phyloP scores from a whole-genome alignment of 2,329 filamentous ascomycete genomes.

The Corinectria fuckeliana region DNA sequence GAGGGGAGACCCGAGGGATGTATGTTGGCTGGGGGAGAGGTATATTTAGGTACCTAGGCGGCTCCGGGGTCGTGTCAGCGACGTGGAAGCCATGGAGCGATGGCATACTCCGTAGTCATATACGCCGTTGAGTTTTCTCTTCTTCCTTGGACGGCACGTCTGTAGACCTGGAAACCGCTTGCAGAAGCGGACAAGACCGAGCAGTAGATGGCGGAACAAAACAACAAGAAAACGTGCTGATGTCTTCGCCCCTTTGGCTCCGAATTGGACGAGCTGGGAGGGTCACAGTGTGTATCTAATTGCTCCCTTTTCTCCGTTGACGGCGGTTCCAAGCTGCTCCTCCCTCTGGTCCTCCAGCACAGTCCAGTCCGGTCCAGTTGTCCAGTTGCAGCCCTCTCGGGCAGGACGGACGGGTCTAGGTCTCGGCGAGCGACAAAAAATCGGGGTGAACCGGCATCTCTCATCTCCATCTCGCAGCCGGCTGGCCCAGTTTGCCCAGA shows the following conservation, averaged over 20 bases:
- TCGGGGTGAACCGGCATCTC: slow-evolving; percentile 47
- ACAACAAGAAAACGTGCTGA: background rate
- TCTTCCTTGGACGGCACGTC: background rate
- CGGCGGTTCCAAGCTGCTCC: too few relatives aligned
- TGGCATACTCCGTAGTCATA: slow-evolving; percentile 19
- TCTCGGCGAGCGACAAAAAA: slow-evolving; percentile 41
- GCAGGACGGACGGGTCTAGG: slow-evolving; percentile 33
- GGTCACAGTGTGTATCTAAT: slow-evolving; percentile 5
- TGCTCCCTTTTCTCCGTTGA: background rate
- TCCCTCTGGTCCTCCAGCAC: background rate
- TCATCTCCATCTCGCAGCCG: slow-evolving; percentile 39
- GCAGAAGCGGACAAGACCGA: slow-evolving; percentile 1
- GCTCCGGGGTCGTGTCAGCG: slow-evolving; percentile 20
- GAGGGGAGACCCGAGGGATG: slow-evolving; percentile 24
- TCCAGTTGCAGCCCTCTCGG: slow-evolving; percentile 3
- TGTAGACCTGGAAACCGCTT: background rate
- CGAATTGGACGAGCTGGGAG: too few relatives aligned
- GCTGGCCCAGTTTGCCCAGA: slow-evolving; percentile 17
- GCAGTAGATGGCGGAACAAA: background rate
- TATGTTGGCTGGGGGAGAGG: slow-evolving; percentile 8
- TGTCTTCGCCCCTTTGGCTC: slow-evolving; percentile 5
- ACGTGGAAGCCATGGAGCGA: slow-evolving; percentile 27
- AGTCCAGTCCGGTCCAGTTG: background rate
- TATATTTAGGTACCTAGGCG: slow-evolving; percentile 8
- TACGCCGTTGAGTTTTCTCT: slow-evolving; percentile 11